A percentile compares a stretch with the other conserved stretches of the same genome.
Evolutionary conservation across 331 rosid species (phyloP).

Genomic region (Saraca asoca): DNA sequence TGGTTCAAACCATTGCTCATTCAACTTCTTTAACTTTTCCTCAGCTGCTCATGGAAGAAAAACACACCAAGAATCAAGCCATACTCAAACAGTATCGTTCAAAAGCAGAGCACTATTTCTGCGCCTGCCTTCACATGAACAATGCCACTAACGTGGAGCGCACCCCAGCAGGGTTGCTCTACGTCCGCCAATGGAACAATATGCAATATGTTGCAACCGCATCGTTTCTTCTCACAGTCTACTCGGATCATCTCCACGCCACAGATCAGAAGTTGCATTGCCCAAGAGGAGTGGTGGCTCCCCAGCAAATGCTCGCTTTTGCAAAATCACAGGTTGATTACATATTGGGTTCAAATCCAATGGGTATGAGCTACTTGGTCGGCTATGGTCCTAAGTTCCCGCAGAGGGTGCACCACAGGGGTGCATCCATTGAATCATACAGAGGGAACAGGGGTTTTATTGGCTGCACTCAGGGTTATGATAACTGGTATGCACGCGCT

Average conservation of each 20-base stretch:
- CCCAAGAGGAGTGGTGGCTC: slow-evolving; percentile 36
- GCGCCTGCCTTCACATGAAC: slow-evolving; percentile 62
- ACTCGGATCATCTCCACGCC: slow-evolving; percentile 57
- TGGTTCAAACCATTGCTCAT: too few relatives aligned
- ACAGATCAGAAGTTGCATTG: slow-evolving; percentile 52
- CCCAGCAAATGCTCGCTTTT: slow-evolving; percentile 47
- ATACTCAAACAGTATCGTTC: slow-evolving; percentile 54
- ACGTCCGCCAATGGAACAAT: slow-evolving; percentile 79
- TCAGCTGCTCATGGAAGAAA: slow-evolving; percentile 64
- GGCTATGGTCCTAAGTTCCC: slow-evolving; percentile 64
- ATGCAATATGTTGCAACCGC: slow-evolving; percentile 73
- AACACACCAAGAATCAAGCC: slow-evolving; percentile 45
- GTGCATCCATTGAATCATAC: slow-evolving; percentile 68
- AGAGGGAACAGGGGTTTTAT: slow-evolving; percentile 55
- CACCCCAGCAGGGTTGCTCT: slow-evolving; percentile 82
- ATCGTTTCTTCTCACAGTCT: slow-evolving; percentile 61
- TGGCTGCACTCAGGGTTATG: slow-evolving; percentile 81
- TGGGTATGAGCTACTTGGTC: slow-evolving; percentile 62
- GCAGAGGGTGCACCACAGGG: slow-evolving; percentile 69
- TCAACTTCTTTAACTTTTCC: too few relatives aligned
- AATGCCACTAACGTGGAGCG: slow-evolving; percentile 52
- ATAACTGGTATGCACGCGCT: slow-evolving; percentile 54
- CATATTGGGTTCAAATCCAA: slow-evolving; percentile 76
- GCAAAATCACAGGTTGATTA: slow-evolving; percentile 80
- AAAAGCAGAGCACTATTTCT: slow-evolving; percentile 62